A percentile compares a stretch with the other conserved stretches of the same genome.
These are phyloP conservation scores for Forsythia viridissima DNA, from an alignment of 257 asterid species.

Conservation along the genomic window DNA sequence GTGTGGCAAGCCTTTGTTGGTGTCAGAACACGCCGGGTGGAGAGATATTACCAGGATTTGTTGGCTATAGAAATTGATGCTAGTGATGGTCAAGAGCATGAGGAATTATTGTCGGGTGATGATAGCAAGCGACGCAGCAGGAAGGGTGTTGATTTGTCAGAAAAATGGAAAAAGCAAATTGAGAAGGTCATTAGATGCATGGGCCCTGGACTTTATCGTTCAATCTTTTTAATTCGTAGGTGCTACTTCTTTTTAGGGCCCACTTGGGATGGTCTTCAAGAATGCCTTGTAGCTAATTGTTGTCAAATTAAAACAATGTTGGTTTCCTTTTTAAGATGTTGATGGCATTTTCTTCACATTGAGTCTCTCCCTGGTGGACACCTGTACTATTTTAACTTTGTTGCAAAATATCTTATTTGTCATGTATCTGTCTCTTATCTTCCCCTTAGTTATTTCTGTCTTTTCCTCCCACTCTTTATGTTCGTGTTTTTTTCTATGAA, in stretches of 20 bases:
- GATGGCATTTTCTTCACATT: slow-evolving; percentile 15
- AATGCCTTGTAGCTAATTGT: slow-evolving; percentile 42
- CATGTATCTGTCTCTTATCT: neutral
- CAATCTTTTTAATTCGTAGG: slow-evolving; percentile 86
- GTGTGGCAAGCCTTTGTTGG: slow-evolving; percentile 98
- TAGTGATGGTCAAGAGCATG: slow-evolving; percentile 40
- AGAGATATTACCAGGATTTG: slow-evolving; percentile 76
- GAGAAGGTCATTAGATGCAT: slow-evolving; percentile 99
- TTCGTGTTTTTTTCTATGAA: slow-evolving; percentile 9
- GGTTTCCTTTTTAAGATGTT: slow-evolving; percentile 17
- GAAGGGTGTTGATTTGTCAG: slow-evolving; percentile 53
- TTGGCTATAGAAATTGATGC: slow-evolving; percentile 51
- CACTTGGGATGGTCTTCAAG: slow-evolving; percentile 58
- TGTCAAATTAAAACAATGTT: slow-evolving; percentile 21
- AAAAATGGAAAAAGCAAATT: slow-evolving; percentile 88
- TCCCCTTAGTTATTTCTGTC: slow-evolving; percentile 1
- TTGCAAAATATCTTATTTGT: slow-evolving; percentile 12
- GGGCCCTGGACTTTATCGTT: slow-evolving; percentile 93
- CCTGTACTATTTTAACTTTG: slow-evolving; percentile 24
- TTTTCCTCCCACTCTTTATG: slow-evolving; percentile 11
- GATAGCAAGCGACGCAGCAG: slow-evolving; percentile 28
- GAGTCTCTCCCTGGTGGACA: slow-evolving; percentile 15
- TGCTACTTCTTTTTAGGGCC: slow-evolving; percentile 94
- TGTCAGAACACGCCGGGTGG: slow-evolving; percentile 75
- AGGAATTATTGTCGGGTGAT: slow-evolving; percentile 33